A percentile compares a stretch with the other conserved stretches of the same genome.
These are phyloP conservation scores for Clonostachys chloroleuca DNA, from an alignment of 2,329 filamentous ascomycete species.

Conservation along the genomic window DNA sequence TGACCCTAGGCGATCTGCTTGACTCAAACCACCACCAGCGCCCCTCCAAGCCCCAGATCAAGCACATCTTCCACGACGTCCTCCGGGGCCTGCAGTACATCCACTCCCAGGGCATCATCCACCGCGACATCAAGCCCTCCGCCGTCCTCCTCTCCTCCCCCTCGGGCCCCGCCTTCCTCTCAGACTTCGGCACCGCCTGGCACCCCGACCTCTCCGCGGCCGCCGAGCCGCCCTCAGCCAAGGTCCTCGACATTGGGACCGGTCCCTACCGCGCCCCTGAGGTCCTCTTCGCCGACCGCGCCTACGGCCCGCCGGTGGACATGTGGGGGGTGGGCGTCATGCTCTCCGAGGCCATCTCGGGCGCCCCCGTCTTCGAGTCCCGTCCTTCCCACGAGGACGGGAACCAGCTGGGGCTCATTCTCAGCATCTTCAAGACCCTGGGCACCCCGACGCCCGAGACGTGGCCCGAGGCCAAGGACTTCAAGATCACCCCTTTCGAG, in stretches of 20 bases:
- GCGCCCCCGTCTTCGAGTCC: conserved; percentile 72
- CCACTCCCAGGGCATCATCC: conserved; percentile 74
- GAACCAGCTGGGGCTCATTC: conserved; percentile 84
- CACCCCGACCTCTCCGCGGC: conserved; percentile 51
- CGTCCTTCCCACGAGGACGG: conserved; percentile 71
- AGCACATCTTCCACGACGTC: conserved; percentile 56
- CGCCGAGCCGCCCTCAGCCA: conserved; percentile 63
- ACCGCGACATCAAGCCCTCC: conserved; percentile 91
- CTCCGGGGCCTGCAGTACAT: conserved; percentile 68
- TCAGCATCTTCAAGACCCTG: conserved; percentile 87
- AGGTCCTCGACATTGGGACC: conserved; percentile 91
- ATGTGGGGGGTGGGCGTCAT: conserved; percentile 88
- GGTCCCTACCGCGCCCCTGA: conserved; percentile 89
- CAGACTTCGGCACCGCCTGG: conserved; percentile 94
- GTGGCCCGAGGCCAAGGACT: conserved; percentile 75
- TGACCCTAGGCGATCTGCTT: conserved; percentile 57
- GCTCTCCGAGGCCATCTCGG: conserved; percentile 67
- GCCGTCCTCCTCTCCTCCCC: conserved; percentile 72
- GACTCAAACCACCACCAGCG: background rate
- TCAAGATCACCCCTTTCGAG: conserved; percentile 78
- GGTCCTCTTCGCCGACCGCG: conserved; percentile 76
- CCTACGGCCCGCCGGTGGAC: conserved; percentile 71
- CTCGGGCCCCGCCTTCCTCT: conserved; percentile 69
- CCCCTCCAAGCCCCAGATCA: conserved; percentile 9
- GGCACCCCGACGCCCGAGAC: conserved; percentile 76